Base-by-base conservation (phyloP, 1,284 basidiomycete species). In the Macrocystidia cucumis region DNA sequence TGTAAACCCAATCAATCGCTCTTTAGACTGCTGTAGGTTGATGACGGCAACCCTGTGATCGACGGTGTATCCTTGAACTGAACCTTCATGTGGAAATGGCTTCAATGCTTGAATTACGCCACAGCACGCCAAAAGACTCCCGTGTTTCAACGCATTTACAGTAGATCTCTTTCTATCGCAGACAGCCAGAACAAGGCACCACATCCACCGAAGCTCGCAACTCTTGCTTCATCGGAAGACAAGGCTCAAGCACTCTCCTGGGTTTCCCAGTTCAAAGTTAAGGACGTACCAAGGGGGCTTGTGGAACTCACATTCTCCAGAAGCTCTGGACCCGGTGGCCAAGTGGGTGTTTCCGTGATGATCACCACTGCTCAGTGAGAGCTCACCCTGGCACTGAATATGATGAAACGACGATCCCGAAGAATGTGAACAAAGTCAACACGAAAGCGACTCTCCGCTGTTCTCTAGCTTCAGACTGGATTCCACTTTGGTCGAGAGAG, bases 381-480 rank as follows among this genome's bases (percentile, higher is more conserved):
- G n/a, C n/a, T n/a, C n/a, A n/a, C 16, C 27, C 29, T 5, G 19
- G 5, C 11, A 3, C 18, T 20, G 8, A 29, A 6, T 18, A 18
- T 9, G n/a, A n/a, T n/a, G n/a, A n/a, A n/a, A n/a, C n/a, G n/a
- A n/a, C n/a, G n/a, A 14, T 18, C 11, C 23, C 14, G 9, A 45
- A 88, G 83, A 84, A 88, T 44, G 84, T 88, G 27, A 88, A 88
- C 51, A 88, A 86, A 56, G 71, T 87, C 16, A 85, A 84, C 41
- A 87, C 85, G 7, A 88, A 88, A 51, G 80, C 72, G 0, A 78
- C 74, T 0, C 46, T 78, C 8, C 65, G 78, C 23, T 81, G 77
- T 48, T 51, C 64, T 3, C 35, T 83, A 8, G 59, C 72, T 32
- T 60, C 69, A 1, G 34, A 56, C 0, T 87, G 82, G 83, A 78